phyloP scores from a whole-genome alignment of 2,329 filamentous ascomycete genomes.

The Botrytis fabae region DNA sequence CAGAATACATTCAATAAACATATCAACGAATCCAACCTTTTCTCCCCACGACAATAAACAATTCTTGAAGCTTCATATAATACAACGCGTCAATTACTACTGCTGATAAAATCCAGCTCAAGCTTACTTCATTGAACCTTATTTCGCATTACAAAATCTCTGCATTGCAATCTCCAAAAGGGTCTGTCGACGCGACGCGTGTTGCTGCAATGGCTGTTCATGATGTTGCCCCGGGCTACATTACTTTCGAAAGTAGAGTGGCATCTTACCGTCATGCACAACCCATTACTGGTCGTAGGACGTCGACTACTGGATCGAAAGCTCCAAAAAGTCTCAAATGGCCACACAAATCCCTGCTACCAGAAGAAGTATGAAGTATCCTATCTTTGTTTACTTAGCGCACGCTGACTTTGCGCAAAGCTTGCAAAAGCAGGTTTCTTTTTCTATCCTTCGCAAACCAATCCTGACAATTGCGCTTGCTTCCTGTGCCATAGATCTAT shows the following conservation, averaged over 20 bases:
- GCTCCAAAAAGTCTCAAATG: constrained; percentile 63
- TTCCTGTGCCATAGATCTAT: constrained; percentile 83
- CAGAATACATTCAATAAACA: constrained; percentile 18
- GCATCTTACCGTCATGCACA: constrained; percentile 73
- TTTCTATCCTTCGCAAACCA: constrained; percentile 73
- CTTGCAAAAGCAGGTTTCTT: constrained; percentile 91
- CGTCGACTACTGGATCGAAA: constrained; percentile 63
- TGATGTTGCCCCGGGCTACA: constrained; percentile 48
- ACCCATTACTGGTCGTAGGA: constrained; percentile 65
- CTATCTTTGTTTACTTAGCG: background rate
- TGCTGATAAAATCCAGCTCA: background rate
- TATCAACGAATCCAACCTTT: background rate
- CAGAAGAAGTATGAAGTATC: constrained; percentile 57
- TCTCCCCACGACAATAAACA: constrained; percentile 9
- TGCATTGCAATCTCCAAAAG: background rate
- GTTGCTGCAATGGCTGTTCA: constrained; percentile 33
- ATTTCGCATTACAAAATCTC: too few species aligned
- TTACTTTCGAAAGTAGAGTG: constrained; percentile 73
- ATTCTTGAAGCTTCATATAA: constrained; percentile 5
- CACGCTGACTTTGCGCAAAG: constrained; percentile 47
- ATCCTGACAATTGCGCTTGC: constrained; percentile 85
- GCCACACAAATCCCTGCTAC: constrained; percentile 72
- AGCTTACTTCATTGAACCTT: background rate
- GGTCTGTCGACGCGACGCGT: constrained; percentile 15
- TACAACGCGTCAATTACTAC: background rate